These are phyloP conservation scores for Mortierella sp. DNA, from an alignment of 371 early-diverging fungal genomes.

Conservation along the genomic window DNA sequence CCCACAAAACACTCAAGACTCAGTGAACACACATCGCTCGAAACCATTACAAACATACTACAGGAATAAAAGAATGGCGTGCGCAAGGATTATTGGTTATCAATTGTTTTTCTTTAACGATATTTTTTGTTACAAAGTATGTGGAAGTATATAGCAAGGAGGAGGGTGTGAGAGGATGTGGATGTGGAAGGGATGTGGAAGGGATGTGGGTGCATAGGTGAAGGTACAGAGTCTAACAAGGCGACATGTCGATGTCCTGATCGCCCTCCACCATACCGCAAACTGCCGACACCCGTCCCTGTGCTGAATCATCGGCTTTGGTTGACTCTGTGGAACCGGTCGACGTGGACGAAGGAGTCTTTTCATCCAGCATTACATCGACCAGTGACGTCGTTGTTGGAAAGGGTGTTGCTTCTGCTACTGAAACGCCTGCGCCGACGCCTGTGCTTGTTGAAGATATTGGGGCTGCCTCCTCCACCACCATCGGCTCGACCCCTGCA, in stretches of 20 bases:
- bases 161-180: neutral
- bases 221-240: neutral
- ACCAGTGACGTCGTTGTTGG: neutral
- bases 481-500: neutral
- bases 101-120: neutral
- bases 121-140: neutral
- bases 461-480: neutral
- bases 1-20: slow-evolving; percentile 27
- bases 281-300: neutral
- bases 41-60: neutral
- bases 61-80: neutral
- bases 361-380: neutral
- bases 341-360: neutral
- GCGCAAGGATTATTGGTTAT: neutral
- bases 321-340: neutral
- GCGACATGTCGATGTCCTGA: neutral
- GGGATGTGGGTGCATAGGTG: neutral
- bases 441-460: neutral
- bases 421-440: neutral
- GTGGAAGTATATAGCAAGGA: neutral
- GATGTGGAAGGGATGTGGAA: neutral
- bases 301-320: neutral
- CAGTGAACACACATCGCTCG: neutral
- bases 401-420: neutral
- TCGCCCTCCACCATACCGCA: neutral